phyloP scores from a whole-genome alignment of 768 basidiomycete genomes.

The Cystofilobasidium macerans region DNA sequence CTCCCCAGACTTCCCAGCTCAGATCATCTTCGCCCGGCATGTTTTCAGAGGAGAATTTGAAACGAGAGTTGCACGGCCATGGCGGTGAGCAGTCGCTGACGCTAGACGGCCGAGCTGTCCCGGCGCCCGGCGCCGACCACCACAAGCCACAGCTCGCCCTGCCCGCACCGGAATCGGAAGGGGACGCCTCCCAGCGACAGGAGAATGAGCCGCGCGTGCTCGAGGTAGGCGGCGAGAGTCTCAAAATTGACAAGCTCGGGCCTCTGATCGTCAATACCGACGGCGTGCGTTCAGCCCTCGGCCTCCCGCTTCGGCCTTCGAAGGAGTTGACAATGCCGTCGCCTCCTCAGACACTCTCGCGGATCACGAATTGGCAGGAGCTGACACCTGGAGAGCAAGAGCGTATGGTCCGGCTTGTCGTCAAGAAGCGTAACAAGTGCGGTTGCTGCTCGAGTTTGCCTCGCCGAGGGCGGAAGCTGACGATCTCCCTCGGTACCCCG shows the following conservation, averaged over 20 bases:
- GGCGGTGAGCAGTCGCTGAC: background rate
- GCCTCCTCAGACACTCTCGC: constrained; percentile 46
- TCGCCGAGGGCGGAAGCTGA: too few relatives aligned
- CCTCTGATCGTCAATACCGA: constrained; percentile 60
- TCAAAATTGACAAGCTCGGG: constrained; percentile 52
- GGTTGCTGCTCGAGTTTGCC: background rate
- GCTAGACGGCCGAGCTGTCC: background rate
- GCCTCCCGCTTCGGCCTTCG: background rate
- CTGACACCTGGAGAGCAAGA: constrained; percentile 52
- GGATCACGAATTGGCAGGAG: constrained; percentile 55
- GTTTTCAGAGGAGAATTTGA: too few relatives aligned
- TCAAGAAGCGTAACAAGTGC: constrained; percentile 46
- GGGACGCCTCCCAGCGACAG: background rate
- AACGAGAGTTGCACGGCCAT: background rate
- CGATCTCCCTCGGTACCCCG: too few relatives aligned
- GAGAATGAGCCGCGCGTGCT: background rate
- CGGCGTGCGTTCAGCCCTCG: constrained; percentile 44
- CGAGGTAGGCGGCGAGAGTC: constrained; percentile 28
- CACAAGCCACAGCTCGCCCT: background rate
- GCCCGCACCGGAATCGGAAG: background rate
- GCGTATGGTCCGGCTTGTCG: constrained; percentile 48
- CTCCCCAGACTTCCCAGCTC: too few relatives aligned
- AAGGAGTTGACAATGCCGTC: too few relatives aligned
- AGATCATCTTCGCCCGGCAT: too few relatives aligned
- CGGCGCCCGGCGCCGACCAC: background rate